Conservation (phyloP, 805 yeast genomes). For the Schwanniomyces pseudopolymorphus region DNA sequence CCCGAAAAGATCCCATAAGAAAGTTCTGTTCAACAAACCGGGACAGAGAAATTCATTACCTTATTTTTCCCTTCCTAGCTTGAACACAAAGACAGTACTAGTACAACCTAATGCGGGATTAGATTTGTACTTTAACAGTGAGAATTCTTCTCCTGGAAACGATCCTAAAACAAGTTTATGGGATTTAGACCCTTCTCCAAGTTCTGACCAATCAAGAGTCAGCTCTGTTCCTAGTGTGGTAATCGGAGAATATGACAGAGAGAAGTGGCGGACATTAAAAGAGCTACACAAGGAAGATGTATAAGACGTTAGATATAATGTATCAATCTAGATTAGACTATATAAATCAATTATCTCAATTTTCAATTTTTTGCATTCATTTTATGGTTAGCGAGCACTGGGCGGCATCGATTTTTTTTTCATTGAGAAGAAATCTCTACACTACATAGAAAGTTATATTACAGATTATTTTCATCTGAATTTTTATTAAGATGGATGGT, state of each 20-base stretch:
- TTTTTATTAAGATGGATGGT: slow-evolving; percentile 29
- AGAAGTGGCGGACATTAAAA: slow-evolving; percentile 60
- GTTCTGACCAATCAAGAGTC: slow-evolving; percentile 39
- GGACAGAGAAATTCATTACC: neutral
- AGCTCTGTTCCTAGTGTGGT: slow-evolving; percentile 55
- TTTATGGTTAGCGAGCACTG: slow-evolving; percentile 3
- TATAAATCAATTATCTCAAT: no score
- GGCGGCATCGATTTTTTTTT: slow-evolving; percentile 2
- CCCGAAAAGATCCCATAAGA: slow-evolving; percentile 29
- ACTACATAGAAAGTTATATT: neutral
- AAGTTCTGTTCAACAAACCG: slow-evolving; percentile 4
- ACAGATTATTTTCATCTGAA: neutral
- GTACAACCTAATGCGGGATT: neutral
- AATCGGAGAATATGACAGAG: slow-evolving; percentile 64
- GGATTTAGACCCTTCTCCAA: slow-evolving; percentile 33
- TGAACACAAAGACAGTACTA: neutral
- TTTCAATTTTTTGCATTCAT: slow-evolving; percentile 3
- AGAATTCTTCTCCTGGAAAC: neutral
- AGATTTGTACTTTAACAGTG: neutral
- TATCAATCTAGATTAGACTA: neutral
- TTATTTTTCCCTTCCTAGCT: neutral
- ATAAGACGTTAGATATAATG: neutral
- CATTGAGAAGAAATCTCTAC: neutral
- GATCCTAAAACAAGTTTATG: slow-evolving; percentile 10
- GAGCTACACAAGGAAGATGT: slow-evolving; percentile 15